Conservation (phyloP, 139 green algal species). For the Astrephomene gubernaculifera region DNA sequence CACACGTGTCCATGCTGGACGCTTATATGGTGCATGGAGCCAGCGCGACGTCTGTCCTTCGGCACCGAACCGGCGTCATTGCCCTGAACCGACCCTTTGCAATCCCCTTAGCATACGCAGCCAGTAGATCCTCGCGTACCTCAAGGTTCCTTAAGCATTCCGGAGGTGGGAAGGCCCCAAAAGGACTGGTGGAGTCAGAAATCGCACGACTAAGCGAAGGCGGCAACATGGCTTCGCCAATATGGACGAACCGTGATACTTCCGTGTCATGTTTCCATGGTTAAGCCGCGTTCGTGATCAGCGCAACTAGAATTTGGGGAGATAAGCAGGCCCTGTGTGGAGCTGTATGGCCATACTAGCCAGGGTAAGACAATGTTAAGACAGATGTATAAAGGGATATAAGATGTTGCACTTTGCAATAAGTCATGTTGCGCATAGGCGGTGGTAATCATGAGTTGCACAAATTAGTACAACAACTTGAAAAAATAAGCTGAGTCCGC, state of each 20-base stretch:
- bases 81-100: neutral
- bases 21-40: too few species aligned
- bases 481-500: too few species aligned
- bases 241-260: neutral
- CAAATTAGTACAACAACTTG: too few species aligned
- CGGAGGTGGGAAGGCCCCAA: neutral
- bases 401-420: neutral
- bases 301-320: neutral
- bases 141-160: slow-evolving; percentile 18
- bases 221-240: neutral
- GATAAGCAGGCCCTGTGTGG: too few species aligned
- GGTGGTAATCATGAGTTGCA: too few species aligned
- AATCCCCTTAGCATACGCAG: neutral
- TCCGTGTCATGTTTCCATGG: neutral
- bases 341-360: too few species aligned
- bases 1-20: too few species aligned
- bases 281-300: neutral
- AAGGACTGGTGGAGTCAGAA: slow-evolving; percentile 27
- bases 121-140: neutral
- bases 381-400: neutral
- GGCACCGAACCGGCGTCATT: too few species aligned
- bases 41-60: too few species aligned
- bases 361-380: neutral
- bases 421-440: neutral
- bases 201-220: slow-evolving; percentile 39